phyloP scores from a whole-genome alignment of 2,329 filamentous ascomycete genomes.

The Thielaviopsis musarum region DNA sequence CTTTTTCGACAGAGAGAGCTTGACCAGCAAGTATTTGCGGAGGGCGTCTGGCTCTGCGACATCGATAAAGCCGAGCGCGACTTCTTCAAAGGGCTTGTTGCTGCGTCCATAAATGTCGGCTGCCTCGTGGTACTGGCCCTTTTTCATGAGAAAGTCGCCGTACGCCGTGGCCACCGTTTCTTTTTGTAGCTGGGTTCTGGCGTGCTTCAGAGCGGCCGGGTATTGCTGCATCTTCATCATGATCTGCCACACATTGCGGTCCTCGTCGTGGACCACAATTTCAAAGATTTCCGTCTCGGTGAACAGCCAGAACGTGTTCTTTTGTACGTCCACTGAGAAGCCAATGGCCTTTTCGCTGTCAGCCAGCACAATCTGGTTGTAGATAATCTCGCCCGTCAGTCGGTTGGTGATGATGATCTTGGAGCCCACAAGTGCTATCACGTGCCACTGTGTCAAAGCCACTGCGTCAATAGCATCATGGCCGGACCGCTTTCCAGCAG shows the following conservation, averaged over 20 bases:
- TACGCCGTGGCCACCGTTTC: constrained; percentile 85
- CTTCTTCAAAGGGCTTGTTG: constrained; percentile 93
- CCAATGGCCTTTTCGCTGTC: constrained; percentile 65
- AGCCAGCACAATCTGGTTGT: constrained; percentile 74
- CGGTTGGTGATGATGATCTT: constrained; percentile 74
- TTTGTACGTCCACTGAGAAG: constrained; percentile 75
- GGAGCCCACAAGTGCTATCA: constrained; percentile 66
- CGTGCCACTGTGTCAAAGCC: constrained; percentile 84
- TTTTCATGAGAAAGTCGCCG: constrained; percentile 70
- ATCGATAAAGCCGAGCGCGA: constrained; percentile 81
- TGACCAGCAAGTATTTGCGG: constrained; percentile 74
- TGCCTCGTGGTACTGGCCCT: constrained; percentile 70
- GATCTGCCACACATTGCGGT: constrained; percentile 86
- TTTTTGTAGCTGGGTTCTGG: constrained; percentile 62
- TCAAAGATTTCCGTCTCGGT: constrained; percentile 85
- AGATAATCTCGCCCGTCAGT: constrained; percentile 69
- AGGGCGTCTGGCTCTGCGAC: constrained; percentile 79
- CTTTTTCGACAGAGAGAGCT: constrained; percentile 68
- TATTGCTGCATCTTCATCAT: constrained; percentile 79
- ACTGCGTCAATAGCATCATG: constrained; percentile 65
- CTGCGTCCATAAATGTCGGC: constrained; percentile 85
- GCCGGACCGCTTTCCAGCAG: constrained; percentile 43
- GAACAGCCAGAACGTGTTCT: constrained; percentile 96
- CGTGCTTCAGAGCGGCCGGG: constrained; percentile 72
- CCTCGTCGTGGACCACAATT: constrained; percentile 78